Percentiles rank a stretch among this genome's conserved stretches.
Evolutionary conservation across 2,329 filamentous ascomycete species (phyloP).

Genomic region (Cladosporium sp.): DNA sequence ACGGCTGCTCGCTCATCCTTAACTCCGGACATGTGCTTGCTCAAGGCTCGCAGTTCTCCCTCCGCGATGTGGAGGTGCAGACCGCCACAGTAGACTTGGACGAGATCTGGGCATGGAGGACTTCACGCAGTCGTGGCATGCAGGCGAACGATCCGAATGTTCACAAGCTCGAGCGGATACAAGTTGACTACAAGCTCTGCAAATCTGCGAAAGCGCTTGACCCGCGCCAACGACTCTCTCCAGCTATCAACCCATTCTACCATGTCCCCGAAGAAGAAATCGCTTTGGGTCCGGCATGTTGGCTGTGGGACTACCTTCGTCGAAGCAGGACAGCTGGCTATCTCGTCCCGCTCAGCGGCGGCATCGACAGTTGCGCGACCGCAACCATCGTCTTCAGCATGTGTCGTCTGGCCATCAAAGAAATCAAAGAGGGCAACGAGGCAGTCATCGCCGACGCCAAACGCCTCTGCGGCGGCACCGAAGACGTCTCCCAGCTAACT

Average conservation of each 20-base stretch:
- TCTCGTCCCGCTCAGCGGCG: slow-evolving; percentile 53
- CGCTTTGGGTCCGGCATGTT: slow-evolving; percentile 57
- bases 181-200: slow-evolving; percentile 40
- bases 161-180: slow-evolving; percentile 42
- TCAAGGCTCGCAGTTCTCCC: slow-evolving; percentile 60
- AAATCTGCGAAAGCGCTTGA: slow-evolving; percentile 10
- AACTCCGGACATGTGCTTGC: slow-evolving; percentile 57
- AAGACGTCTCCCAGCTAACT: slow-evolving; percentile 42
- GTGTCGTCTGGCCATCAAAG: slow-evolving; percentile 51
- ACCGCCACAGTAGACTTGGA: slow-evolving; percentile 57
- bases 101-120: slow-evolving; percentile 59
- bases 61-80: slow-evolving; percentile 52
- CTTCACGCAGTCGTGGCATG: slow-evolving; percentile 49
- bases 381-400: slow-evolving; percentile 43
- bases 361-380: slow-evolving; percentile 55
- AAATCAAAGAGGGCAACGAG: slow-evolving; percentile 44
- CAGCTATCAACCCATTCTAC: slow-evolving; percentile 44
- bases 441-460: slow-evolving; percentile 51
- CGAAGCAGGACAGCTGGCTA: slow-evolving; percentile 49
- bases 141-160: slow-evolving; percentile 48
- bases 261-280: slow-evolving; percentile 63
- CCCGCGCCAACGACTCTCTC: slow-evolving; percentile 36
- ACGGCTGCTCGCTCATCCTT: slow-evolving; percentile 57
- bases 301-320: slow-evolving; percentile 59
- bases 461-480: slow-evolving; percentile 43